Base-by-base conservation (phyloP, 768 basidiomycete genomes). In the Suillus ampliporus region DNA sequence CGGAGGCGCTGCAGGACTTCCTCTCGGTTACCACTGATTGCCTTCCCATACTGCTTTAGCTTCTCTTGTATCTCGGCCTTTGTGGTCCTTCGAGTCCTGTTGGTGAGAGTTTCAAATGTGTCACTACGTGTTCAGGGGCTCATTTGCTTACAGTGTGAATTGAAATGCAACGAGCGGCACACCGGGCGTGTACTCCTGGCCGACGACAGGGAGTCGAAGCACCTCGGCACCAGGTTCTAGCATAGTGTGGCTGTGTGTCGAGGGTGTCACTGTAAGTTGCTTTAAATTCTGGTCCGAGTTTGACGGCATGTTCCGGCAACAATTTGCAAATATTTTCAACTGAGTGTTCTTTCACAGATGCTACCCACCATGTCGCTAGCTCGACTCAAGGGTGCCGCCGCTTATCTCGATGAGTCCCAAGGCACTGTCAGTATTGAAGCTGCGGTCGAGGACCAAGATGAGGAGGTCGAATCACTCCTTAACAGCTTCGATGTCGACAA, bases 21-120 rank as follows among this genome's bases (percentile, higher is more conserved):
- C 6, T 54, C 23, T 21, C 46, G 63, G 37, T 61, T 67, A 13
- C 69, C 66, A 15, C 53, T 46, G 14, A 60, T 46, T 7, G 63
- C 43, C 17, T 60, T 53, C 23, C 57, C 38, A 26, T 67, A 67
- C n/a, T 47, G 37, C 5, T 23, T 21, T 17, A 61, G 60, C 14
- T 51, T 26, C n/a, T 21, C 31, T 31, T 37, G 1, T 19, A 31
- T n/a, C n/a, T 60, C 13, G 6, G 31, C 47, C 35, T 26, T 60
- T 21, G 34, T 60, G 3, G 34, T 60, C 43, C 48, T 60, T 34
- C 14, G 10, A 15, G 47, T 60, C 43, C 59, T 60, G 35, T 60
- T 3, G n/a, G n/a, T n/a, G n/a, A n/a, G n/a, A 19, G 26, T 21
- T 28, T 52, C n/a, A n/a, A n/a, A 44, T 44, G 43, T 44, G n/a